Evolutionary conservation across 441 rosid genomes (phyloP), one percentile per base, ranked within the genome.

Genomic region (Croton setiger): DNA sequence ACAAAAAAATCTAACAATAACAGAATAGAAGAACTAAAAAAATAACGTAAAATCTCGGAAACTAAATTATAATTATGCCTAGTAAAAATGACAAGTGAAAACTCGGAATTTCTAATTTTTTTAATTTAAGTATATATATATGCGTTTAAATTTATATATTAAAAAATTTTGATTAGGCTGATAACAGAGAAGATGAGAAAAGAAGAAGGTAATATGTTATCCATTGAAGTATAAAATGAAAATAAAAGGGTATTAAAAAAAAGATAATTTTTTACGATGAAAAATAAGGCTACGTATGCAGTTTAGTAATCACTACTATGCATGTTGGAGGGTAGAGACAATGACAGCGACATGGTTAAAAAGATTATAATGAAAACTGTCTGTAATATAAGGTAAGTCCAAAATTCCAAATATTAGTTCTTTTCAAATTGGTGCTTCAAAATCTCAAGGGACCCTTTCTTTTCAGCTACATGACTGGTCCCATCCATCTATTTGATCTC

Each of bases 231-330:
- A 39, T 27, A 27, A 27, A 27, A 27, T 27, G 31, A 39, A 39
- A 39, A 39, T 39, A 39, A 13, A 5, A n/a, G 10, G 18, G 37
- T 13, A 53, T 10, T 11, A 13, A 67, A 14, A 60, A 17, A 17
- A 17, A 8, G 53, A 17, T 47, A 15, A 76, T 60, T 73, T 71
- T 77, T 44, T 68, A 80, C 57, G 97, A 86, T 81, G 51, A 71
- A 15, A 84, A 82, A 76, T 74, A 44, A 41, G 82, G 90, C 86
- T 79, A 88, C 97, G 97, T 91, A 79, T 76, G 78, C 75, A 6
- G 75, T 61, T 74, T 82, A 73, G 2, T 15, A 70, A 83, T 85
- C 94, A 87, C 88, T 71, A 80, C 79, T 69, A 75, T 73, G 63
- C 71, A 76, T 75, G 73, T 70, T 70, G 53, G 48, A 71, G 82